phyloP scores from a whole-genome alignment of 2,329 filamentous ascomycete genomes.

The Microdochium nivale region DNA sequence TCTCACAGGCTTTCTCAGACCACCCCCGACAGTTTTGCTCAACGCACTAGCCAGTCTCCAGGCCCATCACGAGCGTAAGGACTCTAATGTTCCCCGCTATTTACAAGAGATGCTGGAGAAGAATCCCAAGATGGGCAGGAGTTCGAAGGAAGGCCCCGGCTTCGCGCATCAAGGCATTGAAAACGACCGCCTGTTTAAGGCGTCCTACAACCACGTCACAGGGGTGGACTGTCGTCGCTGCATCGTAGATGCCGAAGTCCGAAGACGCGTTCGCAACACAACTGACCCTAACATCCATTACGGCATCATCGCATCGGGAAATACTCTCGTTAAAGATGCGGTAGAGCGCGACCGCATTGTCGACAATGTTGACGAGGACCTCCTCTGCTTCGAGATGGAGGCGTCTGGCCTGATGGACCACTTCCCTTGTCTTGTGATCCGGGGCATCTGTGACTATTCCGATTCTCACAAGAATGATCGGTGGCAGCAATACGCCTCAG shows the following conservation, averaged over 20 bases:
- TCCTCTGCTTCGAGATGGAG: neutral
- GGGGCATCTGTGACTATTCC: neutral
- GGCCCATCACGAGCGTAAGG: slow-evolving; percentile 1
- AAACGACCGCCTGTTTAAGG: slow-evolving; percentile 5
- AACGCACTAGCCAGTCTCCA: slow-evolving; percentile 1
- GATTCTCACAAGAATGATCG: neutral
- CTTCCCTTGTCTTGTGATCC: slow-evolving; percentile 1
- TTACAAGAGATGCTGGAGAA: slow-evolving; percentile 3
- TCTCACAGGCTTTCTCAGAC: neutral
- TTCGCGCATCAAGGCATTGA: slow-evolving; percentile 1
- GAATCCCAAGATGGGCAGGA: slow-evolving; percentile 4
- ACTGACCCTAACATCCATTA: slow-evolving; percentile 1
- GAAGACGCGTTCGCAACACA: neutral
- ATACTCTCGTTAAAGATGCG: neutral
- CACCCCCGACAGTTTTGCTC: slow-evolving; percentile 2
- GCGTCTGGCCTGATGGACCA: neutral
- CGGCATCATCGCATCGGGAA: neutral
- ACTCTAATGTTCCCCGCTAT: slow-evolving; percentile 4
- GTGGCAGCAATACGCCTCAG: neutral
- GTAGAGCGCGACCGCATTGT: neutral
- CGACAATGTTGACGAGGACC: neutral
- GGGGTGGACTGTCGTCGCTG: slow-evolving; percentile 4
- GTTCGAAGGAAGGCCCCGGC: slow-evolving; percentile 1
- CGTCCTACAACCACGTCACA: slow-evolving; percentile 3
- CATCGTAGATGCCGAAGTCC: neutral